phyloP scores from a whole-genome alignment of 441 rosid species.

The Viola pubescens region DNA sequence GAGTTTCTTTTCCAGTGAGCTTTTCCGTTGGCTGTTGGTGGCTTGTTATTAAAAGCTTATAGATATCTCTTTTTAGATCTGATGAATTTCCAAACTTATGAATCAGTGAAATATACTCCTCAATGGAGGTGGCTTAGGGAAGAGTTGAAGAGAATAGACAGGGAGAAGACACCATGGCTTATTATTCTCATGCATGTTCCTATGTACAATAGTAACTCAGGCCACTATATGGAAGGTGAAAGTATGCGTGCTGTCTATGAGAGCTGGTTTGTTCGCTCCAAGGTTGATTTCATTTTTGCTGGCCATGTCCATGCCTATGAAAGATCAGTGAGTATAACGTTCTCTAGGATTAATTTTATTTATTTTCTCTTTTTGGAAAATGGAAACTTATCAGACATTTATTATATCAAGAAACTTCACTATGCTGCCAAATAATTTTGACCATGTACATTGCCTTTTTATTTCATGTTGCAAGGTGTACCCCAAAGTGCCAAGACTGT shows the following conservation, averaged over 20 bases:
- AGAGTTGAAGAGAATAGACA: conserved; percentile 28
- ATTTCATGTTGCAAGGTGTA: conserved; percentile 2
- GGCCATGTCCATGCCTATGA: conserved; percentile 45
- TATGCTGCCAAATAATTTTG: too few species aligned
- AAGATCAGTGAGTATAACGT: conserved; percentile 26
- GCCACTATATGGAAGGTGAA: conserved; percentile 35
- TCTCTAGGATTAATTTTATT: neutral
- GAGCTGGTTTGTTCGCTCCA: conserved; percentile 27
- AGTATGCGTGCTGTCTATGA: conserved; percentile 32
- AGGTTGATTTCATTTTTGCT: conserved; percentile 32
- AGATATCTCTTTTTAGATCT: neutral
- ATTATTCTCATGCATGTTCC: conserved; percentile 35
- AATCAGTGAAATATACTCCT: conserved; percentile 34
- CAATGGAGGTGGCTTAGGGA: conserved; percentile 34
- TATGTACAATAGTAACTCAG: conserved; percentile 25
- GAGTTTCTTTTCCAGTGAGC: neutral
- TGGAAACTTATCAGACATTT: too few species aligned
- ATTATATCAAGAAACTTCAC: too few species aligned
- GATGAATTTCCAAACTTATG: conserved; percentile 4
- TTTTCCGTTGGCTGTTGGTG: neutral
- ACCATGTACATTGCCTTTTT: neutral
- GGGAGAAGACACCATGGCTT: conserved; percentile 38
- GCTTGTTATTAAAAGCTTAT: neutral
- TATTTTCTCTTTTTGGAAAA: too few species aligned
- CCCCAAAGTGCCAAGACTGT: neutral